Conservation (phyloP, 2,329 filamentous ascomycete species). For the Ceratocystis diversiconidia region DNA sequence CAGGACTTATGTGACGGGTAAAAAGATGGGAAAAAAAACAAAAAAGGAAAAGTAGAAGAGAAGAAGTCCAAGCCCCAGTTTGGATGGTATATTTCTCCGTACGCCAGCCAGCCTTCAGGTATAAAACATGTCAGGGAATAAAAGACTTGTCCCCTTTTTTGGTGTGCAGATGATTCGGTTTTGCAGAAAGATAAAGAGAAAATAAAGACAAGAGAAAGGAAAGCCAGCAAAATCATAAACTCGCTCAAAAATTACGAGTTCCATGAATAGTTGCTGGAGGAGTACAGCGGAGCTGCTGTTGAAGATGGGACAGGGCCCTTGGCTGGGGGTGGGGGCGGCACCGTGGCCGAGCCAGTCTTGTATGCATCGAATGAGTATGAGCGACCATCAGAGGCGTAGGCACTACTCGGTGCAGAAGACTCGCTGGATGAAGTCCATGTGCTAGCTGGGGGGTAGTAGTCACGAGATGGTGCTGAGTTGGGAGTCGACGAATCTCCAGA, state of each 20-base stretch:
- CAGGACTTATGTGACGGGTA: neutral
- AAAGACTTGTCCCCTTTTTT: conserved; percentile 4
- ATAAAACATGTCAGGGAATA: conserved; percentile 12
- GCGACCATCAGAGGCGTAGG: conserved; percentile 22
- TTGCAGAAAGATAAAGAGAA: conserved; percentile 13
- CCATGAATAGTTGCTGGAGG: conserved; percentile 42
- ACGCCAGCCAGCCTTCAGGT: conserved; percentile 8
- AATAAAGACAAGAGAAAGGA: neutral
- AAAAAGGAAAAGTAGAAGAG: conserved; percentile 18
- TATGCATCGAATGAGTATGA: conserved; percentile 39
- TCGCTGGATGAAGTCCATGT: conserved; percentile 31
- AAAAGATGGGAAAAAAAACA: conserved; percentile 11
- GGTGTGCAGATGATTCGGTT: neutral
- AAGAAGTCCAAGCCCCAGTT: conserved; percentile 11
- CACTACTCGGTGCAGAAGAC: conserved; percentile 10
- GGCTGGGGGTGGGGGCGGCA: conserved; percentile 27
- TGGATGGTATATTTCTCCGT: conserved; percentile 8
- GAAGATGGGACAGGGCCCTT: conserved; percentile 15
- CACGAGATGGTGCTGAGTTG: conserved; percentile 27
- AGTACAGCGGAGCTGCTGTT: conserved; percentile 25
- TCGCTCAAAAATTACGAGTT: conserved; percentile 29
- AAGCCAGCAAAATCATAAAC: neutral
- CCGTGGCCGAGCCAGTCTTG: conserved; percentile 26
- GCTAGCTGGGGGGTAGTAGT: conserved; percentile 39
- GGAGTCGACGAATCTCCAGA: conserved; percentile 23